Evolutionary conservation across 2,329 filamentous ascomycete genomes (phyloP), one percentile per base, ranked within the genome.

Genomic region (Mycosphaerella sp.): DNA sequence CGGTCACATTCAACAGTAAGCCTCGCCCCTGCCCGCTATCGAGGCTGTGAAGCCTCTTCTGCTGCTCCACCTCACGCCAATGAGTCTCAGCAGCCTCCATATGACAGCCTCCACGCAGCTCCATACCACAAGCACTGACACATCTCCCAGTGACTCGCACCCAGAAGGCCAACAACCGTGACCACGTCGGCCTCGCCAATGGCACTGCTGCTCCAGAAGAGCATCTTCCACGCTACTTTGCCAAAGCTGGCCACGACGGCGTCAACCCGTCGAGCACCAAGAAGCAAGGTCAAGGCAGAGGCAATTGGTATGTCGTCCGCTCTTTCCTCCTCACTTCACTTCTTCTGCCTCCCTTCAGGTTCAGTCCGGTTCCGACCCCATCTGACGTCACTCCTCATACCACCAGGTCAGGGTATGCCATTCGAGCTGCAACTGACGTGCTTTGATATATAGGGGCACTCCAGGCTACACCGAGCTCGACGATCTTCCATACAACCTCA

Each of bases 91-190:
- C 16, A 39, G 35, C 41, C 51, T 39, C 41, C 28, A 43, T n/a
- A n/a, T 21, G 35, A 14, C 36, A 27, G 21, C 41, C 37, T 16
- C 14, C 18, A 10, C 25, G 6, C 18, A 17, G 18, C 36, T 50
- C 16, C 12, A 47, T 17, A 28, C 25, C 28, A 52, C 41, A 34
- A 25, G 34, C n/a, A 30, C 53, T 57, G 27, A 55, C 55, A 32
- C 17, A 48, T 50, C 16, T 34, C 41, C 21, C 62, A 95, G 90
- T 98, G 91, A 96, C 93, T 76, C 91, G 93, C 71, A 94, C 91
- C 60, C 88, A 91, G 82, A 98, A 97, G 79, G 81, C 79, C 77
- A 95, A 89, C 75, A 89, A 95, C 73, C 90, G 90, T 74, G 86
- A 94, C 78, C 87, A 95, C 75, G 82, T 82, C 64, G 86, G 80